These are phyloP conservation scores for Anthracocystis setariae DNA, from an alignment of 1,284 basidiomycete species.

Conservation along the genomic window DNA sequence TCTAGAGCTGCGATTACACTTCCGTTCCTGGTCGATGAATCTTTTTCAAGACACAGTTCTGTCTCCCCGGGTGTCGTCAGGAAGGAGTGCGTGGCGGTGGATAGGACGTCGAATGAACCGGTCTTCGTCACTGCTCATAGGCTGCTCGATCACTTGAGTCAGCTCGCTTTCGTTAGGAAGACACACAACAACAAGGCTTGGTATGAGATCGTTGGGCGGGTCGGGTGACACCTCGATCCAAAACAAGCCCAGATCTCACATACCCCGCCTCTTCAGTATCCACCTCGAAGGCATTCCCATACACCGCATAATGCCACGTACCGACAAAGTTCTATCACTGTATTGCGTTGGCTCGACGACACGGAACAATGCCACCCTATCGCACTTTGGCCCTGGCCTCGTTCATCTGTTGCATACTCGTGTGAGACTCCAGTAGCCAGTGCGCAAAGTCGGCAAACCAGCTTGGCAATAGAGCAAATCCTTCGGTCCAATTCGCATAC, in stretches of 20 bases:
- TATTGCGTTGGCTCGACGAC: too few species aligned
- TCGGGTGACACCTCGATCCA: constrained; percentile 9
- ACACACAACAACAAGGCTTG: constrained; percentile 9
- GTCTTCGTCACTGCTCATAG: constrained; percentile 32
- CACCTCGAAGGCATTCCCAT: background rate
- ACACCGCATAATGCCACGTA: background rate
- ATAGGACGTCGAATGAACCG: constrained; percentile 19
- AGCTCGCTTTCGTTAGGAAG: constrained; percentile 31
- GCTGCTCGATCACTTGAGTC: constrained; percentile 17
- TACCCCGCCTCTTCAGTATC: background rate
- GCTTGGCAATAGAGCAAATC: constrained; percentile 46
- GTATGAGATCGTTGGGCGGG: constrained; percentile 35
- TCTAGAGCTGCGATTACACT: constrained; percentile 32
- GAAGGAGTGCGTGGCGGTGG: constrained; percentile 24
- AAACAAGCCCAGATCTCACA: background rate
- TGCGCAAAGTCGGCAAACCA: constrained; percentile 42
- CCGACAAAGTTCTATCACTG: too few species aligned
- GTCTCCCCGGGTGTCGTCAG: constrained; percentile 14
- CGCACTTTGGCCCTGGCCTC: constrained; percentile 18
- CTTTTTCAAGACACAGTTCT: background rate
- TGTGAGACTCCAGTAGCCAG: constrained; percentile 38
- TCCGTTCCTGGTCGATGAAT: constrained; percentile 17
- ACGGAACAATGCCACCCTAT: too few species aligned
- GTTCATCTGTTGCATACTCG: constrained; percentile 37
- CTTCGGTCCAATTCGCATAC: constrained; percentile 57